Evolutionary conservation across 352 stramenopile species (phyloP).

Genomic region (Pythium brassicae): DNA sequence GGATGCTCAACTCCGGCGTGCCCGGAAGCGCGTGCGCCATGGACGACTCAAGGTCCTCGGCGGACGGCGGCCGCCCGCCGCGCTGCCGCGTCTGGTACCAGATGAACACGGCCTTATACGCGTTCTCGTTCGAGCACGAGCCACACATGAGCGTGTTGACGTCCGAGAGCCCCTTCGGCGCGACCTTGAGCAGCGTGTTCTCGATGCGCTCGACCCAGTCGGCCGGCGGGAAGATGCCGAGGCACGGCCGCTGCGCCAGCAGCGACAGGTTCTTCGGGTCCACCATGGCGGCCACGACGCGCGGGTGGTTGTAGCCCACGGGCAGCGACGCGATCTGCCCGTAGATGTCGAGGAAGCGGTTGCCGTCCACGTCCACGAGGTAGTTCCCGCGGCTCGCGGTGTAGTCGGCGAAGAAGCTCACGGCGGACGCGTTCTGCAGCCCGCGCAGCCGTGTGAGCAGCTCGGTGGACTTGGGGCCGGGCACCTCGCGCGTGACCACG

Average conservation of each 20-base stretch:
- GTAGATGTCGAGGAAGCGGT: conserved; percentile 81
- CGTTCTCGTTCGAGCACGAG: conserved; percentile 85
- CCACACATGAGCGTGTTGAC: conserved; percentile 87
- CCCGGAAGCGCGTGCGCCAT: conserved; percentile 70
- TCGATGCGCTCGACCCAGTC: conserved; percentile 76
- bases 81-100: conserved; percentile 79
- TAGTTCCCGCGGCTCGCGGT: conserved; percentile 75
- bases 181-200: conserved; percentile 53
- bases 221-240: conserved; percentile 68
- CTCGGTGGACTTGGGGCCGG: conserved; percentile 59
- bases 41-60: conserved; percentile 57
- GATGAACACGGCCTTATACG: conserved; percentile 87
- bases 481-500: conserved; percentile 50
- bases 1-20: conserved; percentile 68
- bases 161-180: conserved; percentile 47
- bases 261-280: conserved; percentile 59
- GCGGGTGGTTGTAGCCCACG: conserved; percentile 85
- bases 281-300: conserved; percentile 57
- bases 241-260: conserved; percentile 67
- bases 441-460: conserved; percentile 42
- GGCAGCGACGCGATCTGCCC: conserved; percentile 81
- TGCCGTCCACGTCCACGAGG: conserved; percentile 81
- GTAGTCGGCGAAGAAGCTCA: conserved; percentile 84
- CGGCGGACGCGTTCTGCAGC: conserved; percentile 60
- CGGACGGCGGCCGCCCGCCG: conserved; percentile 49